Conservation (phyloP, 169 alveolate genomes). For the Plasmodium blacklocki region DNA sequence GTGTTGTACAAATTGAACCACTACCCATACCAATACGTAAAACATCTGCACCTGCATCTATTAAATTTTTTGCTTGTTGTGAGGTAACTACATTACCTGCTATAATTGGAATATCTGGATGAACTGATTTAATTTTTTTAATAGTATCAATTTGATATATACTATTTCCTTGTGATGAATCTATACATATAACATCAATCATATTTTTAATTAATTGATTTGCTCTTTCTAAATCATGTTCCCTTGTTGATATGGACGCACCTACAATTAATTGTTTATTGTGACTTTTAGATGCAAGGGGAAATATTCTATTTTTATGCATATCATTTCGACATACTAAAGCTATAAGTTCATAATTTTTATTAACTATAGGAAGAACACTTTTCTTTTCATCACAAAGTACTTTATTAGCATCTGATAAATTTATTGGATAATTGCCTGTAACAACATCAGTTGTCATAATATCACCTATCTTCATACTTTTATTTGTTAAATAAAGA, state of each 20-base stretch:
- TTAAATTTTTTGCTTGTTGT: conserved; percentile 90
- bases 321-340: conserved; percentile 91
- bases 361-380: conserved; percentile 91
- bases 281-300: conserved; percentile 90
- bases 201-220: conserved; percentile 79
- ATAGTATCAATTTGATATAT: conserved; percentile 90
- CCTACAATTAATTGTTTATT: conserved; percentile 92
- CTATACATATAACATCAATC: conserved; percentile 90
- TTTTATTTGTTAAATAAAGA: conserved; percentile 88
- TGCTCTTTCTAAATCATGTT: conserved; percentile 79
- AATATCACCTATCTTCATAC: conserved; percentile 84
- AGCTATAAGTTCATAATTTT: conserved; percentile 88
- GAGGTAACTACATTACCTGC: conserved; percentile 96
- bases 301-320: conserved; percentile 90
- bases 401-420: conserved; percentile 89
- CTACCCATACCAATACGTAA: conserved; percentile 95
- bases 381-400: conserved; percentile 88
- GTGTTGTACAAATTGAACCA: conserved; percentile 97
- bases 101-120: conserved; percentile 90
- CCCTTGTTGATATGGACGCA: conserved; percentile 89
- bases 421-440: conserved; percentile 88
- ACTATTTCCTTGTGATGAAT: conserved; percentile 95
- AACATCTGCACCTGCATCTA: conserved; percentile 92
- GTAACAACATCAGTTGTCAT: conserved; percentile 89
- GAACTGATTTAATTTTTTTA: conserved; percentile 88